Conservation (phyloP, 176 grass and related monocot species). For the Oryza punctata region DNA sequence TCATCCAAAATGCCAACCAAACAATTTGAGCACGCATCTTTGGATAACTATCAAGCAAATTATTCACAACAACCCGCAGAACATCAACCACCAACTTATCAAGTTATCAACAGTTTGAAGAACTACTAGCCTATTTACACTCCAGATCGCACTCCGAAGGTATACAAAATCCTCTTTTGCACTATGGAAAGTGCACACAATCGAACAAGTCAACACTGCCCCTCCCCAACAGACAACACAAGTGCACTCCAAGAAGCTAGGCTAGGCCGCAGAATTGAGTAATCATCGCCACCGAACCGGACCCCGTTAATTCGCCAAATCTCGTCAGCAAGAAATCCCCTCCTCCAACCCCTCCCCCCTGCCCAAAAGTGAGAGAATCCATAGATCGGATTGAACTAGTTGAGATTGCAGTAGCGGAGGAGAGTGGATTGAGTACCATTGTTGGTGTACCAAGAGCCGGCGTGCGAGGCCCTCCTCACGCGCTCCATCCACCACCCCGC, state of each 20-base stretch:
- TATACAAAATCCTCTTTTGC: background rate
- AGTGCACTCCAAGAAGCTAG: background rate
- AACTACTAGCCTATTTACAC: background rate
- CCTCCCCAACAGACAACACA: background rate
- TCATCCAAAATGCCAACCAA: too few species aligned
- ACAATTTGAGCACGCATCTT: background rate
- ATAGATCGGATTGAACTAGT: background rate
- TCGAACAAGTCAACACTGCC: background rate
- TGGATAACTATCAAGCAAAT: background rate
- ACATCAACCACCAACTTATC: background rate
- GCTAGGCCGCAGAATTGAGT: too few species aligned
- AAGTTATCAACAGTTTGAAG: background rate
- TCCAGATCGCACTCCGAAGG: background rate
- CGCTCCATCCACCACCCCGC: constrained; percentile 49
- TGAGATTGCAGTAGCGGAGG: background rate
- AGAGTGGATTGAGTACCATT: constrained; percentile 50
- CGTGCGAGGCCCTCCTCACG: constrained; percentile 70
- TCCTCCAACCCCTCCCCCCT: too few species aligned
- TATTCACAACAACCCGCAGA: background rate
- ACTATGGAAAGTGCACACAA: background rate
- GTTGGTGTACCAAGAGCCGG: constrained; percentile 91
- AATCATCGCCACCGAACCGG: background rate
- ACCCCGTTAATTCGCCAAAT: background rate
- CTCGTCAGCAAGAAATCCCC: background rate
- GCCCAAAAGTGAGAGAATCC: background rate